Conservation (phyloP, 225 moss, liverwort and hornwort species). For the Antitrichia curtipendula region DNA sequence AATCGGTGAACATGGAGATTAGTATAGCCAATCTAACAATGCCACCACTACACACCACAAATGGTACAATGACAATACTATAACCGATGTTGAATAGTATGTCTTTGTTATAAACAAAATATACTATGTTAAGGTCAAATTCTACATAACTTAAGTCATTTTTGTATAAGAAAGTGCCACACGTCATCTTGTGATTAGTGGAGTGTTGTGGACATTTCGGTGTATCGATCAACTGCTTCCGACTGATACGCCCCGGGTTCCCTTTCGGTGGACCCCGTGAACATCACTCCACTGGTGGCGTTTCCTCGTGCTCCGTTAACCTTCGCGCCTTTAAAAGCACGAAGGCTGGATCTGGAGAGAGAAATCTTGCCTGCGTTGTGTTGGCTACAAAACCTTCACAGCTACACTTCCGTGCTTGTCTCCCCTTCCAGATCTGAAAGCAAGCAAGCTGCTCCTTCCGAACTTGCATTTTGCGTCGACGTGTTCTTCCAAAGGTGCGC, state of each 20-base stretch:
- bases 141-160: background rate
- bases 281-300: background rate
- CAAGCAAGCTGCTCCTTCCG: background rate
- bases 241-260: background rate
- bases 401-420: background rate
- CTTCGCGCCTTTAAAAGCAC: background rate
- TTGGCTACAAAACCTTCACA: background rate
- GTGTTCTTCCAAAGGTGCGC: background rate
- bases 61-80: background rate
- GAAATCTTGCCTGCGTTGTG: background rate
- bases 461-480: background rate
- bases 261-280: background rate
- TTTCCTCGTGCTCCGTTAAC: background rate
- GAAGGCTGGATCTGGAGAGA: background rate
- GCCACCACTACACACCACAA: fast-evolving
- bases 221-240: background rate
- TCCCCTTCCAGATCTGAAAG: background rate
- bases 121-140: background rate
- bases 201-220: background rate
- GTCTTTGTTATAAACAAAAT: background rate
- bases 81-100: background rate
- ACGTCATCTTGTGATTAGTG: background rate
- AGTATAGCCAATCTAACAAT: background rate
- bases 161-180: too few species aligned
- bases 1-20: background rate